Evolutionary conservation across 805 yeast genomes (phyloP), one percentile per base, ranked within the genome.

Genomic region (Maudiozyma barnettii): DNA sequence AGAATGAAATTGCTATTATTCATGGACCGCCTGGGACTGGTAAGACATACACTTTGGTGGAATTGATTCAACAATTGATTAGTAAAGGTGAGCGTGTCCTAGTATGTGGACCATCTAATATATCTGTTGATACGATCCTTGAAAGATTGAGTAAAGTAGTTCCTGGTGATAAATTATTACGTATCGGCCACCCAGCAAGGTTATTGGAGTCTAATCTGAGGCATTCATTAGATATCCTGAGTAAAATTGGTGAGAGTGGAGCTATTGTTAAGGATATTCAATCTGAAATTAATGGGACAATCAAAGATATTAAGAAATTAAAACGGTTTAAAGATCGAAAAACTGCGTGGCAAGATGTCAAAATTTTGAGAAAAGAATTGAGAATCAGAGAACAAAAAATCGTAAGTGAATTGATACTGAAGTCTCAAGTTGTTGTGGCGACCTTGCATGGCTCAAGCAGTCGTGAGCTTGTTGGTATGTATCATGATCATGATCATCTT

Each of bases 101-200:
- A 26, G 90, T 91, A 0, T 90, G 97, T 67, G 97, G 96, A 0
- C 95, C 98, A 0, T 89, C 97, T 0, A 91, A 91, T 61, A 81
- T 89, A 14, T 79, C 96, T 1, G 95, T 90, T 1, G 98, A 91
- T 62, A 91, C 95, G 0, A 84, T 91, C 14, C 65, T 90, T 43
- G 97, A 91, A 63, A 70, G 97, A 49, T 63, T 91, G 20, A 64
- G 72, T 38, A 63, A 64, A 26, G 65, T 71, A 37, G 59, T 72
- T 38, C 70, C 70, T 1, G 70, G 74, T 12, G 64, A 70, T 38
- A 59, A 77, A 48, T 64, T 93, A n/a, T 70, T 91, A 10, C 73
- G 99, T 57, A 75, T 91, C 35, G 99, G 98, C 0, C 97, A 93
- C 63, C 98, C 98, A 0, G 95, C 97, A 1, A 75, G 97, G 48